Conservation (phyloP, 1,284 basidiomycete species). For the Anthracocystis setariae region DNA sequence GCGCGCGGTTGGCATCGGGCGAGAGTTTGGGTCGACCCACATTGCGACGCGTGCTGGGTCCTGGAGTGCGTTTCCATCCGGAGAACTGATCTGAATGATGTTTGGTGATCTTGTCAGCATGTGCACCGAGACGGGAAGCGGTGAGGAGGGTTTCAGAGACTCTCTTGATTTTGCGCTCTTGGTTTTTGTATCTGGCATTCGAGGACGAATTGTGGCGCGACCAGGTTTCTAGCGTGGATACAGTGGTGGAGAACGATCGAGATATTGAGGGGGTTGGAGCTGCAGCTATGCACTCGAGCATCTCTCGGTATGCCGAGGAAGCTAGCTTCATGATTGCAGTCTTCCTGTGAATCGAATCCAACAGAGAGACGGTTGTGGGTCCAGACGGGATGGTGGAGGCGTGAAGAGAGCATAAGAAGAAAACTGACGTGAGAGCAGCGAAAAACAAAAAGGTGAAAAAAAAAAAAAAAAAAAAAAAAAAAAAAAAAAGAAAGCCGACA, state of each 20-base stretch:
- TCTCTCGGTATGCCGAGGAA: background rate
- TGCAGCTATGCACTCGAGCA: constrained; percentile 4
- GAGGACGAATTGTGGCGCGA: background rate
- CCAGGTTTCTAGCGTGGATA: background rate
- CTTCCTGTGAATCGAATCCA: background rate
- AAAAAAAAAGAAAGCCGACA: background rate
- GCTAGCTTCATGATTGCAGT: constrained; percentile 9
- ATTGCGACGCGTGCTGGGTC: constrained; percentile 31
- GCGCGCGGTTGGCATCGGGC: constrained; percentile 15
- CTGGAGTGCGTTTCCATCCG: constrained; percentile 38
- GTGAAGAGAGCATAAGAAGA: constrained; percentile 4
- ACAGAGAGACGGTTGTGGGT: background rate
- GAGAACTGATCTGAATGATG: constrained; percentile 22
- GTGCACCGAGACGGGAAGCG: constrained; percentile 18
- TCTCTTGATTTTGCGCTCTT: constrained; percentile 3
- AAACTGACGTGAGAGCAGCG: constrained; percentile 8
- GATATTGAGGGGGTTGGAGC: background rate
- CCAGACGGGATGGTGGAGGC: background rate
- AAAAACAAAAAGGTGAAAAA: background rate
- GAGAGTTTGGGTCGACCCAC: constrained; percentile 27
- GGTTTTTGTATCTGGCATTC: constrained; percentile 4
- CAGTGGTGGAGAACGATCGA: constrained; percentile 6
- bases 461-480: constrained; percentile 9
- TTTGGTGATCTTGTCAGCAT: constrained; percentile 18
- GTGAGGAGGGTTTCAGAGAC: constrained; percentile 32